Conservation (phyloP, 169 alveolate species). For the Perkinsus olseni region DNA sequence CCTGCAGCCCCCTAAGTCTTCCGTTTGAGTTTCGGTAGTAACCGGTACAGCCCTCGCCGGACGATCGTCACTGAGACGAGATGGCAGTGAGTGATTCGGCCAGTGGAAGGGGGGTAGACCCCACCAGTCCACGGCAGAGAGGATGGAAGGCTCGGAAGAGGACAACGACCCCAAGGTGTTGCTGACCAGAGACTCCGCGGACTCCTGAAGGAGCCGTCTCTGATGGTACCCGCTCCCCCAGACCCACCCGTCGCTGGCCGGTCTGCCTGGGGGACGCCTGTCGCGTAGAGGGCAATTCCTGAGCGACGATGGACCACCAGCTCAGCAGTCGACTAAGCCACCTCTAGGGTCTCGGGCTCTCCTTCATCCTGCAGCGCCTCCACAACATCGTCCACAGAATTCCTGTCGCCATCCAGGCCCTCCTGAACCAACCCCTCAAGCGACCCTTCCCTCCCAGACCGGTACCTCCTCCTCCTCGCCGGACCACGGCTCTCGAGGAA, state of each 20-base stretch:
- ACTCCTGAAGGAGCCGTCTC: background rate
- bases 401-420: background rate
- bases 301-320: background rate
- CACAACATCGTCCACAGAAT: background rate
- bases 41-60: background rate
- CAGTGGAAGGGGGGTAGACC: too few species aligned
- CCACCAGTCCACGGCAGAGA: background rate
- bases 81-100: too few species aligned
- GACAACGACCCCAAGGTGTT: background rate
- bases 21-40: background rate
- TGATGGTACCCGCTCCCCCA: background rate
- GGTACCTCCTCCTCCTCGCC: background rate
- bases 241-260: background rate
- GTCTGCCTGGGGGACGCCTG: background rate
- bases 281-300: background rate
- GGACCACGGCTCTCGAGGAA: background rate
- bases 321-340: background rate
- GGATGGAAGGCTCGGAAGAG: background rate
- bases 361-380: background rate
- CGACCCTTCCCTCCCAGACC: background rate
- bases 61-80: background rate
- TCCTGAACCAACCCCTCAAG: background rate
- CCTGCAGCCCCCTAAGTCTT: background rate
- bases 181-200: background rate
- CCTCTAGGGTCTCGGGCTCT: background rate